phyloP scores from a whole-genome alignment of 768 basidiomycete species.

The Pleurotus salmoneostramineus region DNA sequence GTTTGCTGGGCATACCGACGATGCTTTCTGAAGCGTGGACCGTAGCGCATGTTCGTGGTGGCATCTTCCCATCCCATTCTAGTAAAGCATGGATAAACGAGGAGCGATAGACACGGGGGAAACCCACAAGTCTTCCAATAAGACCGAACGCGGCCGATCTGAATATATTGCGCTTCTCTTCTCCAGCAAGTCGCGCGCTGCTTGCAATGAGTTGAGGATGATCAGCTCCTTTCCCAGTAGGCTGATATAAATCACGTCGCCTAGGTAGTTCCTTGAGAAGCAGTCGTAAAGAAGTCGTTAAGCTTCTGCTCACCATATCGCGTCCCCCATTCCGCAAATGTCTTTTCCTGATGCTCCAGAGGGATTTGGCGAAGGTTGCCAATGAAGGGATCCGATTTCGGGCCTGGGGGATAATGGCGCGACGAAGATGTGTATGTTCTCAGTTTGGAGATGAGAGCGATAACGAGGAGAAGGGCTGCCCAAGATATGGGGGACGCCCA shows the following conservation, averaged over 20 bases:
- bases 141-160: conserved; percentile 43
- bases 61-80: conserved; percentile 9
- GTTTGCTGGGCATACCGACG: conserved; percentile 45
- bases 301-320: conserved; percentile 35
- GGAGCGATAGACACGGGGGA: not conserved
- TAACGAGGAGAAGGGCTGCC: not conserved
- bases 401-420: conserved; percentile 41
- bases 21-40: conserved; percentile 49
- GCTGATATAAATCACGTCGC: conserved; percentile 37
- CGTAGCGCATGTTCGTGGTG: conserved; percentile 14
- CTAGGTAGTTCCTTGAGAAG: conserved; percentile 17
- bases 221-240: conserved; percentile 44
- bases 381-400: conserved; percentile 37
- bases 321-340: conserved; percentile 36
- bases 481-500: not conserved
- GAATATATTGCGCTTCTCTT: conserved; percentile 54
- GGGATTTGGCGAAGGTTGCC: conserved; percentile 47
- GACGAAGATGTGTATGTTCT: not conserved
- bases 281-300: not conserved
- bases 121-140: conserved; percentile 44
- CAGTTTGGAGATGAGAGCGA: not conserved
- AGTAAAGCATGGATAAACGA: not conserved
- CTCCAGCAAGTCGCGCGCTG: conserved; percentile 45
- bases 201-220: conserved; percentile 43
- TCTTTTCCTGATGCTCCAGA: conserved; percentile 29